phyloP scores from a whole-genome alignment of 306 rosid genomes.

The Vachellia pachyceras region DNA sequence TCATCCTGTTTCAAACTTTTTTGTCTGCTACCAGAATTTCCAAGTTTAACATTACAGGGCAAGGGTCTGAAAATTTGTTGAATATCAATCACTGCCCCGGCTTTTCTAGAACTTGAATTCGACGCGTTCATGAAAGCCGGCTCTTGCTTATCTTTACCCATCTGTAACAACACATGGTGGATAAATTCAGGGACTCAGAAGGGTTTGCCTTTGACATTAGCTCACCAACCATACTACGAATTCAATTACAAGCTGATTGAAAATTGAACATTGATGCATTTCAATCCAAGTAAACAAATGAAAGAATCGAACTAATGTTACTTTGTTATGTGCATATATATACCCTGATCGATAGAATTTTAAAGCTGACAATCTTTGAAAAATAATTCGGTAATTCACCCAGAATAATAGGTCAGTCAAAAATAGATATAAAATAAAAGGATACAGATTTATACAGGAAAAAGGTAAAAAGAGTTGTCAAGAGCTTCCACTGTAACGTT shows the following conservation, averaged over 20 bases:
- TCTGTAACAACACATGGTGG: not conserved
- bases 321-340: conserved; percentile 25
- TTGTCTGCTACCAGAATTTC: not conserved
- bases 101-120: not conserved
- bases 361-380: conserved; percentile 36
- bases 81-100: not conserved
- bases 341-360: conserved; percentile 52
- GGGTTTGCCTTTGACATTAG: not conserved
- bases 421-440: conserved; percentile 37
- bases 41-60: not conserved
- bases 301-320: conserved; percentile 51
- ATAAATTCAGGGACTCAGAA: not conserved
- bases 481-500: conserved; percentile 68
- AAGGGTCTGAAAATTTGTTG: not conserved
- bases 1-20: not conserved
- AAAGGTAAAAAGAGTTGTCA: conserved; percentile 31
- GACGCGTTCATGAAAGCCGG: not conserved
- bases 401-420: conserved; percentile 49
- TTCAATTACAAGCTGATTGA: not conserved
- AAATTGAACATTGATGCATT: conserved; percentile 23
- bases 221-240: not conserved
- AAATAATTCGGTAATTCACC: conserved; percentile 40
- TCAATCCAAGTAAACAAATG: conserved; percentile 39
- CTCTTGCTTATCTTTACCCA: not conserved
- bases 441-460: conserved; percentile 54